A percentile compares a stretch with the other conserved stretches of the same genome.
Conservation (phyloP, 1,284 basidiomycete genomes). For the Lignosus rhinocerotis region DNA sequence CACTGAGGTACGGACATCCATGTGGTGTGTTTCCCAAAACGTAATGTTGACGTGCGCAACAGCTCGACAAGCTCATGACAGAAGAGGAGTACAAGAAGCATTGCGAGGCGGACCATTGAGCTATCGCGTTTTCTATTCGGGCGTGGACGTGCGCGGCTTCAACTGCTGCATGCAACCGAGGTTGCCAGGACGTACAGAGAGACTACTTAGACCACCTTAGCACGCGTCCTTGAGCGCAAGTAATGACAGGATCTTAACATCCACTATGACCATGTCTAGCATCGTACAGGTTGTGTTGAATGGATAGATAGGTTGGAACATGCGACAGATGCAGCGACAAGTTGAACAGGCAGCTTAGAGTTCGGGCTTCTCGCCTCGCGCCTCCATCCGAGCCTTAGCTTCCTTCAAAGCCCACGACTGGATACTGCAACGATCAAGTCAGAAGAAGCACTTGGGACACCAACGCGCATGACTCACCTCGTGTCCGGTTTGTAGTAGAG, state of each 20-base stretch:
- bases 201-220: conserved; percentile 22
- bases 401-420: conserved; percentile 89
- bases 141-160: conserved; percentile 28
- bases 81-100: conserved; percentile 79
- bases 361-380: conserved; percentile 80
- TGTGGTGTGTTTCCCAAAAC: neutral
- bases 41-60: neutral
- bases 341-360: conserved; percentile 39
- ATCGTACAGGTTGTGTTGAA: conserved; percentile 5
- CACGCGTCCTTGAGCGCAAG: conserved; percentile 14
- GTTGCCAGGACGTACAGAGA: neutral
- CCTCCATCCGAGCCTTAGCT: conserved; percentile 87
- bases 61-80: conserved; percentile 78
- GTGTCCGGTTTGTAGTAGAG: conserved; percentile 96
- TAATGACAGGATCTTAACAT: conserved; percentile 23
- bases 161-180: conserved; percentile 30
- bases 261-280: conserved; percentile 1
- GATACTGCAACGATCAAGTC: conserved; percentile 51
- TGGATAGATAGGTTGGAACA: neutral
- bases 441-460: neutral
- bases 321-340: neutral
- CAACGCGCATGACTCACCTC: conserved; percentile 59
- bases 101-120: conserved; percentile 48
- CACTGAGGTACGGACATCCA: conserved; percentile 53
- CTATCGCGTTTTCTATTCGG: neutral